These are phyloP conservation scores for Maudiozyma serrabonitensis DNA, from an alignment of 805 yeast species.

Conservation along the genomic window DNA sequence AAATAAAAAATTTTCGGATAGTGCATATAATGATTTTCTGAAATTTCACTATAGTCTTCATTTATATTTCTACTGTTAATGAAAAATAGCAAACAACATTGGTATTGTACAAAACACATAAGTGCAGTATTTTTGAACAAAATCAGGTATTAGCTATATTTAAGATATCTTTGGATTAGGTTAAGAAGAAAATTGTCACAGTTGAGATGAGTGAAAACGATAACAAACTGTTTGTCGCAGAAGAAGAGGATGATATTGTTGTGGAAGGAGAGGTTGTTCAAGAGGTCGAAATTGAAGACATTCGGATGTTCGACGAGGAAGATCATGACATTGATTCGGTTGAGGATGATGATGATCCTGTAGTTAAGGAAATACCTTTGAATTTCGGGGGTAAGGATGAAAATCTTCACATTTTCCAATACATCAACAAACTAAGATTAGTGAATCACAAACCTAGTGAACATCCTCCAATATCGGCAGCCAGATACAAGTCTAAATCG, in stretches of 20 bases:
- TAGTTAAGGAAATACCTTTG: conserved; percentile 52
- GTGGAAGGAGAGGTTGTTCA: not conserved
- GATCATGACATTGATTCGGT: not conserved
- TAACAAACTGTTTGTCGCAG: conserved; percentile 29
- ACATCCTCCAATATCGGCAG: conserved; percentile 33
- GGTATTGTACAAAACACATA: too few species aligned
- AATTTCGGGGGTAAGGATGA: conserved; percentile 31
- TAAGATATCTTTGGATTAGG: too few species aligned
- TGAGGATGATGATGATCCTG: conserved; percentile 45
- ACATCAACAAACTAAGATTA: conserved; percentile 34
- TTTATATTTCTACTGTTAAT: too few species aligned
- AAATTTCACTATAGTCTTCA: not conserved
- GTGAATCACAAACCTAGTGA: conserved; percentile 20
- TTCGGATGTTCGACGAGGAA: conserved; percentile 6
- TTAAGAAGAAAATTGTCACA: too few species aligned
- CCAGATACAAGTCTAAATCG: conserved; percentile 52
- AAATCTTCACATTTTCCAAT: conserved; percentile 43
- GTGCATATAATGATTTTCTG: not conserved
- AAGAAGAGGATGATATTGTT: conserved; percentile 27
- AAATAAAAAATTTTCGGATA: not conserved
- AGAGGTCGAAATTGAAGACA: conserved; percentile 5
- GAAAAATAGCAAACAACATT: too few species aligned
- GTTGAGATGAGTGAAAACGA: conserved; percentile 8
- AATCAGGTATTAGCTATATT: too few species aligned
- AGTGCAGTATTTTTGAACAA: too few species aligned